phyloP scores from a whole-genome alignment of 768 basidiomycete species.

The Coprinopsis marcescibilis region DNA sequence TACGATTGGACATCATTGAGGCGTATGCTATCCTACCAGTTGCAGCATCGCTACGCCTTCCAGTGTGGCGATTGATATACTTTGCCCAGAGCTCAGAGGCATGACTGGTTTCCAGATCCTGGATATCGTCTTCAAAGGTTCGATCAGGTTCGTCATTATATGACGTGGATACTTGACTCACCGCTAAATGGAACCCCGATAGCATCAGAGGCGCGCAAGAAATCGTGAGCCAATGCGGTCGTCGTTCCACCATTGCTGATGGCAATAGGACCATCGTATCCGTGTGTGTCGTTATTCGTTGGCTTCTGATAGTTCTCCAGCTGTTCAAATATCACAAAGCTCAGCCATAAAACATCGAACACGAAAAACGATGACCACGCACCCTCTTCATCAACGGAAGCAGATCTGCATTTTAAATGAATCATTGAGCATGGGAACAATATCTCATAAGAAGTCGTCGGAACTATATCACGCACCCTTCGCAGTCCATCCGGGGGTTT shows the following conservation, averaged over 20 bases:
- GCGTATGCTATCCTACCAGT: conserved; percentile 37
- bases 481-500: conserved; percentile 62
- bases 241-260: conserved; percentile 67
- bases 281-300: conserved; percentile 58
- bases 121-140: conserved; percentile 52
- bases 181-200: conserved; percentile 62
- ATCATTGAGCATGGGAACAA: background rate
- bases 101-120: conserved; percentile 57
- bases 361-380: background rate
- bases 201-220: conserved; percentile 56
- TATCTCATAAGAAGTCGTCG: too few relatives aligned
- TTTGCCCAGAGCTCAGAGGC: conserved; percentile 72
- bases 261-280: conserved; percentile 69
- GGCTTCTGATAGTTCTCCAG: conserved; percentile 78
- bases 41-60: conserved; percentile 65
- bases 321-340: conserved; percentile 21
- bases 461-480: conserved; percentile 43
- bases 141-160: background rate
- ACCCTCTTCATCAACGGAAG: conserved; percentile 69
- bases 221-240: conserved; percentile 61
- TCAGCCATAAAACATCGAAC: background rate
- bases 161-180: conserved; percentile 22
- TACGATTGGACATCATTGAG: background rate
- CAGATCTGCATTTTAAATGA: conserved; percentile 39
- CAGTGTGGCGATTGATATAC: conserved; percentile 71